Evolutionary conservation across 352 stramenopile species (phyloP).

Genomic region (Pythium coloratum): DNA sequence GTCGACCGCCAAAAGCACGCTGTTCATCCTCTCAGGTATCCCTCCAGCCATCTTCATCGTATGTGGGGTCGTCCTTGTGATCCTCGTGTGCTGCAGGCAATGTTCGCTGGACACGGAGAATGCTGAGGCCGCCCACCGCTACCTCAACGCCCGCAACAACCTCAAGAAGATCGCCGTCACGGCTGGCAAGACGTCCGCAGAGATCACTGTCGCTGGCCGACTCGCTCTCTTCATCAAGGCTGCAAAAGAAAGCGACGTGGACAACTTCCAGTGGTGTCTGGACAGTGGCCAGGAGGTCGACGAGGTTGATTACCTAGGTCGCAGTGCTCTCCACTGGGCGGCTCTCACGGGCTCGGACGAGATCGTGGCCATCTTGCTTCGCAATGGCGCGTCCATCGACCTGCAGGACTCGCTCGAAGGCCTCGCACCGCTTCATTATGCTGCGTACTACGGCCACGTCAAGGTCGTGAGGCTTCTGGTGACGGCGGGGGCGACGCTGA

Average conservation of each 20-base stretch:
- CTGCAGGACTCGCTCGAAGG: constrained; percentile 54
- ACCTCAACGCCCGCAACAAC: constrained; percentile 38
- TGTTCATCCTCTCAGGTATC: constrained; percentile 50
- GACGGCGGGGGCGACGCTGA: constrained; percentile 51
- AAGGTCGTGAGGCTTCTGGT: constrained; percentile 68
- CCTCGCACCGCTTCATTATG: constrained; percentile 71
- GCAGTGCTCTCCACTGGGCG: constrained; percentile 69
- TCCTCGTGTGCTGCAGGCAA: constrained; percentile 56
- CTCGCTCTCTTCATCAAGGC: constrained; percentile 69
- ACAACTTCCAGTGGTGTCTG: constrained; percentile 59
- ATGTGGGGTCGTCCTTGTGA: constrained; percentile 34
- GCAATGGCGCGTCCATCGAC: constrained; percentile 67
- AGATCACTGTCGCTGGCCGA: constrained; percentile 41
- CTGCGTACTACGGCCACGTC: constrained; percentile 72
- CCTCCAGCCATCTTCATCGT: constrained; percentile 43
- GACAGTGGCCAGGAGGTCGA: constrained; percentile 59
- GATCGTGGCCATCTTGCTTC: constrained; percentile 57
- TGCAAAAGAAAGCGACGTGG: constrained; percentile 41
- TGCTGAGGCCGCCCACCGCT: constrained; percentile 57
- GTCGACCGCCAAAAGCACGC: constrained; percentile 28
- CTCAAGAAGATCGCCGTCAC: constrained; percentile 61
- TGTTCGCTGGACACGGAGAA: constrained; percentile 53
- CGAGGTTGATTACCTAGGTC: constrained; percentile 61
- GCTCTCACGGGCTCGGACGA: constrained; percentile 57
- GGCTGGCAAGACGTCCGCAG: constrained; percentile 26